phyloP scores from a whole-genome alignment of 129 eudicot genomes.

The Flaveria brownii region DNA sequence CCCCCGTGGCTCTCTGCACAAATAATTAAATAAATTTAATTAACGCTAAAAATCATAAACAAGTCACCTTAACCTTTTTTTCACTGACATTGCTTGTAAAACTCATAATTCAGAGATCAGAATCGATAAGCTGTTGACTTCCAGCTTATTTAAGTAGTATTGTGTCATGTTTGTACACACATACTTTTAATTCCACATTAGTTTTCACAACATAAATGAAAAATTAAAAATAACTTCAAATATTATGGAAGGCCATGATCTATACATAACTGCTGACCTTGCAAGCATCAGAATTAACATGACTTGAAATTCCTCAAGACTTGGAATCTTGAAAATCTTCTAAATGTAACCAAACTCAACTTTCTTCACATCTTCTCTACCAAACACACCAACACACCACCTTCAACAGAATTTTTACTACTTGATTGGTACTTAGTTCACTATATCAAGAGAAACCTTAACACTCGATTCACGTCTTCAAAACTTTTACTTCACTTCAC shows the following conservation, averaged over 20 bases:
- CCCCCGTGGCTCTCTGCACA: slow-evolving; percentile 65
- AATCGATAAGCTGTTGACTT: slow-evolving; percentile 14
- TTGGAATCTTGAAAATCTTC: slow-evolving; percentile 63
- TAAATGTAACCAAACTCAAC: slow-evolving; percentile 62
- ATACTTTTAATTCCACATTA: slow-evolving; percentile 2
- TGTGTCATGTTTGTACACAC: background rate
- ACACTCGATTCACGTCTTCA: slow-evolving; percentile 22
- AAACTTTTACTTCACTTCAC: slow-evolving; percentile 63
- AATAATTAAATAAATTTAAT: background rate
- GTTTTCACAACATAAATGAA: background rate
- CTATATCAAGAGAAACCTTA: slow-evolving; percentile 31
- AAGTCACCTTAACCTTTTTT: slow-evolving; percentile 7
- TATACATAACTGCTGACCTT: slow-evolving; percentile 73
- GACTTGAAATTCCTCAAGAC: slow-evolving; percentile 92
- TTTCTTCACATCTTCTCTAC: slow-evolving; percentile 75
- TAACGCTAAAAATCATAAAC: background rate
- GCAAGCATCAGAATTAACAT: slow-evolving; percentile 49
- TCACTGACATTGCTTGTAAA: slow-evolving; percentile 18
- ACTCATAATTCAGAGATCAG: background rate
- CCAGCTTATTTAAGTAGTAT: slow-evolving; percentile 1
- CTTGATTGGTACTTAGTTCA: slow-evolving; percentile 55
- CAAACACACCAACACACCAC: slow-evolving; percentile 50
- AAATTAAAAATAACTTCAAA: slow-evolving; percentile 15
- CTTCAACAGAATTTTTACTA: slow-evolving; percentile 81
- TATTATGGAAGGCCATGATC: slow-evolving; percentile 40